Evolutionary conservation across 78 protist species (phyloP), one percentile per base, ranked within the genome.

Genomic region (Cavenderia fasciculata): DNA sequence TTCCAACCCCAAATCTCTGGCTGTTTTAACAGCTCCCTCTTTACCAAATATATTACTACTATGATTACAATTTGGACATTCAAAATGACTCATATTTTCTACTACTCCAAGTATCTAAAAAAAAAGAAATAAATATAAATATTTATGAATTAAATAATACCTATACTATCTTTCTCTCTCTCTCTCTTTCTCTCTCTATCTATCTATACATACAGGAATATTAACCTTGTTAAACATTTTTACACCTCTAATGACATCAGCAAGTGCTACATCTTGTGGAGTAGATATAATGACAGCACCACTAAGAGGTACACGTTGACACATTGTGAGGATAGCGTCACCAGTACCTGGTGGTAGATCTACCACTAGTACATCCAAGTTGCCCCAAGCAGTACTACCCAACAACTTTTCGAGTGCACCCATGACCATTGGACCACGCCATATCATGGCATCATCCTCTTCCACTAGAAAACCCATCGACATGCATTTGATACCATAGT

Each of bases 271-370:
- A 43, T 96, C 97, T 70, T 97, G 99, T 7, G 99, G 99, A 4
- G 99, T 97, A 12, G 97, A 92, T 25, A 97, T 96, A n/a, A 97
- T 92, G n/a, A 97, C 97, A 18, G 99, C 99, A 90, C 95, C 96
- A 34, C 69, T 66, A 29, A 95, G 23, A 1, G 95, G 79, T 27
- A 97, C 89, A 27, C 78, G 34, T 87, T 98, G 99, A n/a, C 94
- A 27, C 75, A 97, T 86, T 18, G 99, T 91, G 25, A 98, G 94
- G 33, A 95, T 98, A 14, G 96, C 95, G 75, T 98, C 99, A 61
- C 99, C 98, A 5, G 99, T 98, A 59, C 99, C 99, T 0, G 99
- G 99, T 25, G 99, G 99, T 93, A 97, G 68, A 95, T 98, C 99
- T 40, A 98, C 49, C 41, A 97, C 95, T 14, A 98, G 84, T 5